These are phyloP conservation scores for Macadamia integrifolia DNA, from an alignment of 164 flowering plant species.

Conservation along the genomic window DNA sequence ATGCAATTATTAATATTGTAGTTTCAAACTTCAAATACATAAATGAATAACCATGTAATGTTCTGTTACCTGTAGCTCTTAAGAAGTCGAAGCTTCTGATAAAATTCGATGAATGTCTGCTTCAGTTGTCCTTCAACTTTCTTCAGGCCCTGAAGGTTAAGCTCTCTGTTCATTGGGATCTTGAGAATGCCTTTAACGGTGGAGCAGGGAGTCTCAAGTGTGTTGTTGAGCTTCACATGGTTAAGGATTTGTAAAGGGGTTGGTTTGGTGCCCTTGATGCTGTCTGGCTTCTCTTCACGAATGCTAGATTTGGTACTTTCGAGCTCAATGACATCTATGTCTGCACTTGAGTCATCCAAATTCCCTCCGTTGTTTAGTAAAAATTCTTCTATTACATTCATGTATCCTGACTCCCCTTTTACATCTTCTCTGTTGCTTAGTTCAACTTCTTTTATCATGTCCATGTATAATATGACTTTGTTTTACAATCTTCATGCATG, in stretches of 20 bases:
- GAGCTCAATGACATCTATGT: neutral
- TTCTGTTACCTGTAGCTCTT: constrained; percentile 18
- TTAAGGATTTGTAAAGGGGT: constrained; percentile 37
- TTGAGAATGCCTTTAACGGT: constrained; percentile 32
- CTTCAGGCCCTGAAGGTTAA: constrained; percentile 17
- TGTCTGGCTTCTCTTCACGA: neutral
- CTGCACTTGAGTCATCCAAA: constrained; percentile 9
- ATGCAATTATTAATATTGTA: constrained; percentile 6
- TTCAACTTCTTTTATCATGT: constrained; percentile 27
- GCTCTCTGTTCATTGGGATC: constrained; percentile 6
- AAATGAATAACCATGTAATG: neutral
- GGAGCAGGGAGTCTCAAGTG: constrained; percentile 37
- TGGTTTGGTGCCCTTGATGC: constrained; percentile 15
- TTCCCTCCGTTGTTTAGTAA: too few relatives aligned
- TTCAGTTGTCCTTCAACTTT: constrained; percentile 20
- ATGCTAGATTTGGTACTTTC: neutral
- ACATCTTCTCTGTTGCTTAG: constrained; percentile 1
- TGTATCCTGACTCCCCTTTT: too few relatives aligned
- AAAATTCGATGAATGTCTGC: constrained; percentile 13
- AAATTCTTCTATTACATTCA: too few relatives aligned
- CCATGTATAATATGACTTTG: constrained; percentile 6
- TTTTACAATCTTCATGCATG: too few relatives aligned
- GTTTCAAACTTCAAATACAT: neutral
- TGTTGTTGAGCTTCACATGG: constrained; percentile 28
- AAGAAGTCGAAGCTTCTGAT: constrained; percentile 21